phyloP scores from a whole-genome alignment of 192 early-diverging fungal species.

The Backusella psychrophila region DNA sequence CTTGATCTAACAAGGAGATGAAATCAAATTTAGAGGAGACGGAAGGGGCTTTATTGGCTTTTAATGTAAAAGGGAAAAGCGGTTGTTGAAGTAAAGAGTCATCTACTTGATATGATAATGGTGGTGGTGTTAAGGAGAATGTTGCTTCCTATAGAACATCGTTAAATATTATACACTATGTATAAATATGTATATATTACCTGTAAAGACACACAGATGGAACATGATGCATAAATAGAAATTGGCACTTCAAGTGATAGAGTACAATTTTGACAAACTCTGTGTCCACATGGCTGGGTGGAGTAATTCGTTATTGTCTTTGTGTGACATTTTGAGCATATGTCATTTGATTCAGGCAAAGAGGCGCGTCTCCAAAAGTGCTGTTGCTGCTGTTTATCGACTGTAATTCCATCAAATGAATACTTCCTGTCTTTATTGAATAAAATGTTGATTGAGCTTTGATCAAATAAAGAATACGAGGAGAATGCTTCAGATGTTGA shows the following conservation, averaged over 20 bases:
- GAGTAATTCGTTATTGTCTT: not conserved
- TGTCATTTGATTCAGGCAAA: not conserved
- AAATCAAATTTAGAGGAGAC: not conserved
- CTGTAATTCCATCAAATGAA: not conserved
- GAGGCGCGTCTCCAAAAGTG: constrained; percentile 12
- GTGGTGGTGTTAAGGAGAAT: not conserved
- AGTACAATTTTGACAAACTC: constrained; percentile 1
- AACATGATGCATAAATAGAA: constrained; percentile 7
- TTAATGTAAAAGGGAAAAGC: not conserved
- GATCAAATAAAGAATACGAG: not conserved
- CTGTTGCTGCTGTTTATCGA: not conserved
- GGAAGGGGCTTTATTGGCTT: not conserved
- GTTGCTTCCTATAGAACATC: not conserved
- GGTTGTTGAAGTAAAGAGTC: not conserved
- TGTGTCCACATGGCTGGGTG: not conserved
- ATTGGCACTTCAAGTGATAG: not conserved
- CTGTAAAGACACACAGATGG: constrained; percentile 1
- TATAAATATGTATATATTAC: constrained; percentile 4
- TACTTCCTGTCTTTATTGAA: not conserved
- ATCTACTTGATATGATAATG: not conserved
- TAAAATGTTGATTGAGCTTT: not conserved
- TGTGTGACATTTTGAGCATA: not conserved
- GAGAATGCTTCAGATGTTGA: not conserved
- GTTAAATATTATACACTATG: not conserved
- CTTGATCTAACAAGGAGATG: not conserved